phyloP scores from a whole-genome alignment of 176 grass and related monocot genomes.

The Bothriochloa decipiens region DNA sequence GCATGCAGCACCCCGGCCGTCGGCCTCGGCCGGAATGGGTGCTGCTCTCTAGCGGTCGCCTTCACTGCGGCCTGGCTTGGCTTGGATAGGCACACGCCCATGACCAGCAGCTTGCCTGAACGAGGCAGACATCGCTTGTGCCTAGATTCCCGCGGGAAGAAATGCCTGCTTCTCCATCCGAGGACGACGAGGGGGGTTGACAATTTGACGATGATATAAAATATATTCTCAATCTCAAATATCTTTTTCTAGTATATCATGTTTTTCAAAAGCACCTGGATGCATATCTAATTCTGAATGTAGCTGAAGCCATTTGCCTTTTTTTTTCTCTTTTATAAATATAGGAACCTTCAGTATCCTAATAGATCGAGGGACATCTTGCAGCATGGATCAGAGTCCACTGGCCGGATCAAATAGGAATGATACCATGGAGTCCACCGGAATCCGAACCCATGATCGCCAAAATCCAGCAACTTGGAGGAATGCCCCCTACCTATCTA shows the following conservation, averaged over 20 bases:
- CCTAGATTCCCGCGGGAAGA: neutral
- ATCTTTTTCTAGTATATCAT: neutral
- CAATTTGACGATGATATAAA: neutral
- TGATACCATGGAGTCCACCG: slow-evolving; percentile 28
- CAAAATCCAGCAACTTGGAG: slow-evolving; percentile 36
- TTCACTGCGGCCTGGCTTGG: slow-evolving; percentile 17
- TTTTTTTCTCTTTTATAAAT: no score
- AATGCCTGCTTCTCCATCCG: neutral
- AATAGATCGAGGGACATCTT: no score
- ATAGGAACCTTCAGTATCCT: no score
- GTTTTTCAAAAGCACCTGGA: neutral
- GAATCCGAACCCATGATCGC: slow-evolving; percentile 32
- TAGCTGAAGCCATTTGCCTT: neutral
- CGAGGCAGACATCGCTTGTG: slow-evolving; percentile 11
- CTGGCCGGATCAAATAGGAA: neutral
- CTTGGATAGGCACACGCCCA: slow-evolving; percentile 35
- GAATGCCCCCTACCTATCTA: no score
- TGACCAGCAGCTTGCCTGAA: slow-evolving; percentile 25
- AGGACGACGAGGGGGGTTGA: neutral
- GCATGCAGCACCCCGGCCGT: neutral
- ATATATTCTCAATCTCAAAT: neutral
- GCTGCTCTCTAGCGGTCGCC: neutral
- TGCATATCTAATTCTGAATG: slow-evolving; percentile 3
- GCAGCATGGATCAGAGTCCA: no score
- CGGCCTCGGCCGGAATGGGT: neutral